A percentile compares a stretch with the other conserved stretches of the same genome.
These are phyloP conservation scores for Fusarium liriodendri DNA, from an alignment of 2,329 filamentous ascomycete species.

Conservation along the genomic window DNA sequence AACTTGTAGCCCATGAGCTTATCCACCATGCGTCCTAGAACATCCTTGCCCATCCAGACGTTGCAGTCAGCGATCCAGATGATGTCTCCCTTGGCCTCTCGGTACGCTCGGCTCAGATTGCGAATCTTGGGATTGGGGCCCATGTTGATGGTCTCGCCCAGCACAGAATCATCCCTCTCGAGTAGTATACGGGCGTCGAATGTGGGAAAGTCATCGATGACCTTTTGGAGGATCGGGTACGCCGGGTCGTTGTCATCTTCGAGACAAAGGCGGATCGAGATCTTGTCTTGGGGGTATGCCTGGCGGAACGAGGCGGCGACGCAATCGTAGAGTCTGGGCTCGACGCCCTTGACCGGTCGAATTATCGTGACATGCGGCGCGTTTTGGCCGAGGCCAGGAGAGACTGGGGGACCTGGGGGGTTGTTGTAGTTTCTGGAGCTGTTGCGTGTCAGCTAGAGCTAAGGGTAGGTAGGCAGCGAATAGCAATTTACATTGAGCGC, in stretches of 20 bases:
- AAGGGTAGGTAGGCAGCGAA: background rate
- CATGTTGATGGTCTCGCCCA: conserved; percentile 70
- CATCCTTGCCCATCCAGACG: conserved; percentile 86
- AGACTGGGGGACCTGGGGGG: conserved; percentile 60
- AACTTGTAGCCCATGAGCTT: conserved; percentile 76
- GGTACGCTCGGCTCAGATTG: conserved; percentile 93
- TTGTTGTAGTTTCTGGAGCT: conserved; percentile 66
- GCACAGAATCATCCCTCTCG: conserved; percentile 82
- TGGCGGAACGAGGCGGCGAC: conserved; percentile 88
- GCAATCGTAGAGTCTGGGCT: conserved; percentile 91
- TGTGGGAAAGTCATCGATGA: conserved; percentile 78
- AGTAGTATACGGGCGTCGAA: conserved; percentile 80
- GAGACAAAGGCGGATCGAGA: conserved; percentile 87
- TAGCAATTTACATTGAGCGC: conserved; percentile 61
- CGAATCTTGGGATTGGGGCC: conserved; percentile 99
- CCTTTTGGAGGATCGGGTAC: conserved; percentile 75
- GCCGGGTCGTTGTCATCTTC: conserved; percentile 80
- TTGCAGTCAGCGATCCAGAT: conserved; percentile 98
- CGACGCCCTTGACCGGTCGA: conserved; percentile 91
- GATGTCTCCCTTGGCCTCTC: conserved; percentile 87
- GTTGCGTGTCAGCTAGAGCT: conserved; percentile 3
- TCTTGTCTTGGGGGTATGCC: conserved; percentile 79
- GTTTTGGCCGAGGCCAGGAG: conserved; percentile 60
- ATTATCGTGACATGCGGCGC: conserved; percentile 90
- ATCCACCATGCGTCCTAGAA: conserved; percentile 89